Base-by-base conservation (phyloP, 192 early-diverging fungal species). In the Coemansia sp. region DNA sequence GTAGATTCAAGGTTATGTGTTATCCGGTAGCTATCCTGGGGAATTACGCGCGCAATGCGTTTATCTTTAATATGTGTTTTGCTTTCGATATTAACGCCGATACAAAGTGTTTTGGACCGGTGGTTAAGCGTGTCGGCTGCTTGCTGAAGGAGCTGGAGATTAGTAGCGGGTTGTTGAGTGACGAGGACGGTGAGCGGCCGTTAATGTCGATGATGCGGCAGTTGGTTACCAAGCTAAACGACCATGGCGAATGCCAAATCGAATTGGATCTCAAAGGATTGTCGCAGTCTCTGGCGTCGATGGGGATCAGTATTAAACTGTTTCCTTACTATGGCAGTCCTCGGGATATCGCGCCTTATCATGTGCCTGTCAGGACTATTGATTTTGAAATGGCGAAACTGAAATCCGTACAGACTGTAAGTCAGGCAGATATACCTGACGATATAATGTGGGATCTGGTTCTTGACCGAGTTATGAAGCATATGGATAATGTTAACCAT, bases 381-480 rank as follows among this genome's bases (percentile, higher is more conserved):
- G 82, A 84, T 52, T 76, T 79, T 76, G 78, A 76, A 10, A 27
- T 78, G 59, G 80, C 73, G 5, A 59, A 64, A 43, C 47, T 72
- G 16, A 78, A 73, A 40, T 78, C 80, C 33, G 62, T 76, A 64
- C 69, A 67, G 42, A 70, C 76, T 15, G 89, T 91, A 33, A 89
- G 93, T 7, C 87, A 94, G 76, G 72, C 92, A 36, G 78, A 87
- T 20, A 74, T 70, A 9, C 70, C 89, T 6, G 87, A 89, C 71
- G 91, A 93, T 66, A 85, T 90, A n/a, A 87, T 94, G 77, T 99
- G 97, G 96, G 98, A 99, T 75, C 87, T 99, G 74, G 95, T 94
- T 0, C 88, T 98, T 70, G 89, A 79, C 49, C 43, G 89, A 80
- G 86, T 99, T n/a, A 82, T 91, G 15, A 82, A 87, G 27, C 86